Evolutionary conservation across 2,329 filamentous ascomycete species (phyloP).

Genomic region (Zymoseptoria ardabiliae): DNA sequence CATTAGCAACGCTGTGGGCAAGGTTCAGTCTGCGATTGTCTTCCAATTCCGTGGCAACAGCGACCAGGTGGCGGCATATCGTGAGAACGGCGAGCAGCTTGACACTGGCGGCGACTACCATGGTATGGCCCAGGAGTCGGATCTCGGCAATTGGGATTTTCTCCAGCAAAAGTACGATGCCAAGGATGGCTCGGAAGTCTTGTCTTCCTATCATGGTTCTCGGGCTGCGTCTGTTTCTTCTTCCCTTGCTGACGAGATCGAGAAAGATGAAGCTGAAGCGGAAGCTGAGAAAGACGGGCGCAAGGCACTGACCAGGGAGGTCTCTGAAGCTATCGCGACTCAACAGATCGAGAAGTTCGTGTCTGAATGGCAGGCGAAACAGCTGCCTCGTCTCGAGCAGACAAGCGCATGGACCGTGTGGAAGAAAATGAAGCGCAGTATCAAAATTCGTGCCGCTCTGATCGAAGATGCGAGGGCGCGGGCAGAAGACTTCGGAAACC

Average conservation of each 20-base stretch:
- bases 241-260: constrained; percentile 21
- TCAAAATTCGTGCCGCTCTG: constrained; percentile 32
- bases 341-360: constrained; percentile 46
- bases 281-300: constrained; percentile 30
- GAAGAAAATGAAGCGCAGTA: constrained; percentile 46
- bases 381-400: constrained; percentile 47
- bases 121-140: not conserved
- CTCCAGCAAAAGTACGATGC: constrained; percentile 26
- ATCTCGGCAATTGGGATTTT: not conserved
- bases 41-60: constrained; percentile 13
- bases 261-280: constrained; percentile 45
- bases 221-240: constrained; percentile 8
- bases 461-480: constrained; percentile 40
- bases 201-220: not conserved
- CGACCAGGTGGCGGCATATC: constrained; percentile 17
- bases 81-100: constrained; percentile 22
- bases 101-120: constrained; percentile 11
- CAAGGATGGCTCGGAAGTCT: not conserved
- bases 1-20: constrained; percentile 6
- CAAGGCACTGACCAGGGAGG: constrained; percentile 27
- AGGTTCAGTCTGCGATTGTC: constrained; percentile 26
- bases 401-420: constrained; percentile 58
- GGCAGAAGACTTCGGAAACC: constrained; percentile 40
- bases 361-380: constrained; percentile 51
- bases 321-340: constrained; percentile 49